Evolutionary conservation across 495 filamentous ascomycete genomes (phyloP).

Genomic region (Aspergillus egyptiacus): DNA sequence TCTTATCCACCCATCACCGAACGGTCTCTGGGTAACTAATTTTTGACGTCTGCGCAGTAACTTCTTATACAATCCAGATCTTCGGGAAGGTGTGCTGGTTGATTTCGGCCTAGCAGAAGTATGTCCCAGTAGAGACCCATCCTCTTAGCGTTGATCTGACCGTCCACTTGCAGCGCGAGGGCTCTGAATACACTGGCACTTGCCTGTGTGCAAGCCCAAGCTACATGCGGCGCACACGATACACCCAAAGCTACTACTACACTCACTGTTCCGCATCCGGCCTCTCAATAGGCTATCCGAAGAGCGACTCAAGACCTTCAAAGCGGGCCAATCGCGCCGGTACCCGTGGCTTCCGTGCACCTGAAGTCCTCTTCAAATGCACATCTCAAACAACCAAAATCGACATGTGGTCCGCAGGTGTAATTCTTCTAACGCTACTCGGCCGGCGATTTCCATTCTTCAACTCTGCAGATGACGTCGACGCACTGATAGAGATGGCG

Average conservation of each 20-base stretch:
- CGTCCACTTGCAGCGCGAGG: conserved; percentile 28
- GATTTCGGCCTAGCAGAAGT: conserved; percentile 93
- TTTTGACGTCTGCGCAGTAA: conserved; percentile 46
- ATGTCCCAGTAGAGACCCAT: conserved; percentile 8
- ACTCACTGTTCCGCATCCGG: conserved; percentile 34
- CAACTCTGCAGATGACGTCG: conserved; percentile 92
- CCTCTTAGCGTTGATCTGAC: background rate
- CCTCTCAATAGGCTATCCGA: conserved; percentile 65
- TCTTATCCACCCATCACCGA: background rate
- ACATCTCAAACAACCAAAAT: conserved; percentile 94
- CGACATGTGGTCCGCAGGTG: conserved; percentile 94
- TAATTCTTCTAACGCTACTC: conserved; percentile 87
- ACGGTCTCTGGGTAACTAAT: background rate
- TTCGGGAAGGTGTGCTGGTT: conserved; percentile 81
- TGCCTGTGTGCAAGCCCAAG: conserved; percentile 38
- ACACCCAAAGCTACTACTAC: conserved; percentile 38
- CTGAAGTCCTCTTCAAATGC: conserved; percentile 96
- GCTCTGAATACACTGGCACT: conserved; percentile 37
- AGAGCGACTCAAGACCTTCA: conserved; percentile 80
- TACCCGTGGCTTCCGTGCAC: conserved; percentile 92
- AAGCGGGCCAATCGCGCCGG: conserved; percentile 89
- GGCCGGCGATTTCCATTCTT: conserved; percentile 94
- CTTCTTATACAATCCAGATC: conserved; percentile 85
- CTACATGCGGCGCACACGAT: conserved; percentile 34
- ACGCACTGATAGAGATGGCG: conserved; percentile 94